A percentile compares a stretch with the other conserved stretches of the same genome.
These are phyloP conservation scores for Aspergillus biplanus DNA, from an alignment of 495 filamentous ascomycete genomes.

Conservation along the genomic window DNA sequence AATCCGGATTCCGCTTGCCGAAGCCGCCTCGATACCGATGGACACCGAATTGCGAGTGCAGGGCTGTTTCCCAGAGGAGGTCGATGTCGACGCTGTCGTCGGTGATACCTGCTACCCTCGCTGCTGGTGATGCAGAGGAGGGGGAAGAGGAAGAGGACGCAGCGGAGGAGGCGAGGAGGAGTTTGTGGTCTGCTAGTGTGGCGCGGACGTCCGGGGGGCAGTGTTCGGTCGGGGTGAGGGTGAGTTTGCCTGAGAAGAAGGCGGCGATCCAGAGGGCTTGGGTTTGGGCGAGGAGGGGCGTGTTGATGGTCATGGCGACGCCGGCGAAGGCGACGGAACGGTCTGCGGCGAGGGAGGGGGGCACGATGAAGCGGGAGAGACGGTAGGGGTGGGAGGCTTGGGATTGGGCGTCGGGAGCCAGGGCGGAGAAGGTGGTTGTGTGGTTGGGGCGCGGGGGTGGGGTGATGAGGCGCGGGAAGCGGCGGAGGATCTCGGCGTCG, in stretches of 20 bases:
- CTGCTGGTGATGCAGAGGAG: constrained; percentile 6
- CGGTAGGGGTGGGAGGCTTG: constrained; percentile 46
- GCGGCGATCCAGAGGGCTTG: constrained; percentile 76
- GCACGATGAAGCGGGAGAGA: constrained; percentile 73
- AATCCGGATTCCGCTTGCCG: constrained; percentile 66
- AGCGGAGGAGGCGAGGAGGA: neutral
- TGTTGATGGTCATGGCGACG: constrained; percentile 64
- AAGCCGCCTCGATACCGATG: constrained; percentile 71
- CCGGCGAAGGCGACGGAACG: constrained; percentile 71
- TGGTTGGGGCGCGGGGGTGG: constrained; percentile 36
- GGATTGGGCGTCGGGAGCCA: constrained; percentile 36
- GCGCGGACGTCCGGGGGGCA: constrained; percentile 26
- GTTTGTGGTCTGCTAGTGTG: neutral
- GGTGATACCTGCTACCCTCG: neutral
- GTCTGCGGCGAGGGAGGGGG: constrained; percentile 58
- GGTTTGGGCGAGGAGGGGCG: constrained; percentile 63
- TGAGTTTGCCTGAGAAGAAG: constrained; percentile 56
- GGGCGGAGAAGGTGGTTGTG: constrained; percentile 33
- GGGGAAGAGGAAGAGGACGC: neutral
- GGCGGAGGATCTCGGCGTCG: constrained; percentile 66
- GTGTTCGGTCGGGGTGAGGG: constrained; percentile 29
- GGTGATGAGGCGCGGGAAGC: constrained; percentile 63
- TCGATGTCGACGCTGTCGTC: constrained; percentile 24
- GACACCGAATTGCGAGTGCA: constrained; percentile 69
- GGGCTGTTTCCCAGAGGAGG: constrained; percentile 58